Base-by-base conservation (phyloP, 2,329 filamentous ascomycete genomes). In the Penicillium sumatraense region DNA sequence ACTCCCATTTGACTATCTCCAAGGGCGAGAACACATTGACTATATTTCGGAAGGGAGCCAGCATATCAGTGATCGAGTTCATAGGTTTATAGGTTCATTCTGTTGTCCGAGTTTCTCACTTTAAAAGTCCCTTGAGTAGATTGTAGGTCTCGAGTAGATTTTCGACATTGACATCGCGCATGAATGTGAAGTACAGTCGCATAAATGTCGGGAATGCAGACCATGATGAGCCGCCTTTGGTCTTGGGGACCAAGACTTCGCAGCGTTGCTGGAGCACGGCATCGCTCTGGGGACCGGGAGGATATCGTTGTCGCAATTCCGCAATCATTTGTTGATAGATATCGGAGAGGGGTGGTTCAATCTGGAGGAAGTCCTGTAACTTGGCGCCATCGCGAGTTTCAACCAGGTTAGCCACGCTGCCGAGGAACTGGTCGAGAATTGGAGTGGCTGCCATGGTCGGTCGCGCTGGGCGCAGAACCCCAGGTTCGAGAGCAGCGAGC, bases 21-120 rank as follows among this genome's bases (percentile, higher is more conserved):
- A 45, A 97, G 84, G 0, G 93, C 92, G 18, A 89, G 89, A 23
- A 91, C 89, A 64, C 89, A 95, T 65, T 92, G 89, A 68, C 91
- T 93, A 56, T 45, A 51, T 18, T 49, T 29, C n/a, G n/a, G 14
- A 18, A 26, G 18, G 8, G 42, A 38, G 36, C 31, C 31, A 51
- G 11, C 24, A 47, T 49, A 36, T 38, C 24, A 46, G 35, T 33
- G 21, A 40, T 50, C 45, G 24, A 26, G 21, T 44, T 18, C 40
- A 27, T 3, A 6, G 40, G 23, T 44, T 40, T 9, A 21, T 11
- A 40, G 20, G 2, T 13, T 44, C 8, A 18, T 20, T 16, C 24
- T 14, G 9, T 10, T 26, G 13, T 16, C 23, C 21, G 8, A 24
- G 33, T 78, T 14, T 11, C 88, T 68, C 79, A 93, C 89, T 89